Evolutionary conservation across 345 rosid genomes (phyloP), one percentile per base, ranked within the genome.

Genomic region (Crucihimalaya himalaica): DNA sequence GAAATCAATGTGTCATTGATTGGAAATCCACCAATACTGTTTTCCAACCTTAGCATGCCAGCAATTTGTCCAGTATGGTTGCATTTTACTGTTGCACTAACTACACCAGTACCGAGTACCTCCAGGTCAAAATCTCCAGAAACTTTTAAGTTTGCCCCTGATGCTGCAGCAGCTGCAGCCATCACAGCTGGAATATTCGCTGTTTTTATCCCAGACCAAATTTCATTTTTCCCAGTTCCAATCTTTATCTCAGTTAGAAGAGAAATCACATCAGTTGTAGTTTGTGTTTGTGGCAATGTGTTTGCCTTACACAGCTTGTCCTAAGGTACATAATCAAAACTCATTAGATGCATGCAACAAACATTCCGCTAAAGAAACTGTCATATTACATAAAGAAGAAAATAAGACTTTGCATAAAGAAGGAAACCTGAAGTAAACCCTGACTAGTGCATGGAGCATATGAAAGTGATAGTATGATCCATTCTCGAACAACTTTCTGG

Each of bases 121-220:
- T 93, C 98, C 68, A 93, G 86, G 74, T 90, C 90, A 76, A 90
- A 86, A 43, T 88, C 87, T 63, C 83, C 98, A 6, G 89, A 84
- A 73, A 81, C 78, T 80, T 89, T 87, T 81, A 94, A 78, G 82
- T 86, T 88, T 68, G 91, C 97, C 61, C 98, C 97, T 35, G 97
- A 91, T 4, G 98, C 98, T 62, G 98, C 96, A 53, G 93, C 97
- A 63, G 98, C 98, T 25, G 98, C 97, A 70, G 91, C 93, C 91
- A 88, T 87, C 84, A 89, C 97, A 25, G 98, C 89, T 66, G 98
- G 98, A 79, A 94, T 82, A 81, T 91, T 88, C 69, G 96, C 95
- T 39, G 97, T 85, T 53, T 82, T 81, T 77, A 79, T 83, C 47
- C 96, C 97, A 53, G 89, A 73, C 98, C 97, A 91, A 78, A 79